Conservation (phyloP, 805 yeast genomes). For the Teunomyces barrocoloradensis region DNA sequence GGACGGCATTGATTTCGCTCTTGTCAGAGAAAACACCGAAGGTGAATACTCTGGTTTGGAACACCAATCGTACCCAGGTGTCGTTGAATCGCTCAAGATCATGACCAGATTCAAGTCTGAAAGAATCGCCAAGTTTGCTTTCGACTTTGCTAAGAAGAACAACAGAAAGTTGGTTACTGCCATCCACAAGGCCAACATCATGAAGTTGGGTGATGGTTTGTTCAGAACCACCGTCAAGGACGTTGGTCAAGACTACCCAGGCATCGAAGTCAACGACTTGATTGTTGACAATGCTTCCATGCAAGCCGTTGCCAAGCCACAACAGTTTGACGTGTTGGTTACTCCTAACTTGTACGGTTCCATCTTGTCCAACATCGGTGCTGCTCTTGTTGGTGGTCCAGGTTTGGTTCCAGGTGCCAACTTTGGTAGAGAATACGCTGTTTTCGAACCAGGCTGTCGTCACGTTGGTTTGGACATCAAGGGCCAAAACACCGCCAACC, state of each 20-base stretch:
- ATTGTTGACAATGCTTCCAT: constrained; percentile 98
- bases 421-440: constrained; percentile 96
- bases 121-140: constrained; percentile 96
- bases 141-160: constrained; percentile 90
- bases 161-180: constrained; percentile 92
- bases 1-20: constrained; percentile 84
- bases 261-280: constrained; percentile 80
- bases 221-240: constrained; percentile 92
- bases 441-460: constrained; percentile 99
- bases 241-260: constrained; percentile 81
- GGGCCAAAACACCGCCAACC: constrained; percentile 95
- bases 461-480: constrained; percentile 96
- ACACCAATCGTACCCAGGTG: constrained; percentile 97
- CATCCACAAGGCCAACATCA: constrained; percentile 98
- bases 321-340: constrained; percentile 96
- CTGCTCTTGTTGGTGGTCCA: constrained; percentile 96
- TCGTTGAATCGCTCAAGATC: constrained; percentile 93
- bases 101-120: constrained; percentile 93
- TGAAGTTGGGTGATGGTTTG: constrained; percentile 98
- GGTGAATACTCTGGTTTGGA: constrained; percentile 98
- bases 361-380: constrained; percentile 95
- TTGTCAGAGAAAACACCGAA: constrained; percentile 98
- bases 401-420: constrained; percentile 98
- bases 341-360: constrained; percentile 99
- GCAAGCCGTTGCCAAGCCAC: constrained; percentile 98